phyloP scores from a whole-genome alignment of 306 rosid species.

The Abrus precatorius region DNA sequence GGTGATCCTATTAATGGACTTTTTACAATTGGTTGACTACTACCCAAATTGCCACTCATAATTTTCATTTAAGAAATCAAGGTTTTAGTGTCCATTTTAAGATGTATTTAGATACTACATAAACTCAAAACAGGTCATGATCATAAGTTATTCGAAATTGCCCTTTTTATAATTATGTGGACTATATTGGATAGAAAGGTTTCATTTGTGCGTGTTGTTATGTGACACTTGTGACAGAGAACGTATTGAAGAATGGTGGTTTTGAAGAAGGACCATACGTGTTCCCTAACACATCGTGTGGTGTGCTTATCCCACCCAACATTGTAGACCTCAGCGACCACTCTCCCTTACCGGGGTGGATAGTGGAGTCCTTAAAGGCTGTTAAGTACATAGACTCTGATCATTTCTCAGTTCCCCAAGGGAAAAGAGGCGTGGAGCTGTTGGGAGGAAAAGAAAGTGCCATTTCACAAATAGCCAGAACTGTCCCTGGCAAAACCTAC shows the following conservation, averaged over 20 bases:
- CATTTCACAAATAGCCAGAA: constrained; percentile 83
- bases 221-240: constrained; percentile 54
- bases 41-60: no score
- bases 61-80: background rate
- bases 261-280: constrained; percentile 89
- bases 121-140: no score
- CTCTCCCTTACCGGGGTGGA: constrained; percentile 94
- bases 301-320: constrained; percentile 91
- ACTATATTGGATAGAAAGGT: background rate
- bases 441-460: constrained; percentile 96
- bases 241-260: constrained; percentile 76
- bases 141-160: no score
- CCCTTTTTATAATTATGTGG: background rate
- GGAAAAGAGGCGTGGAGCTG: constrained; percentile 79
- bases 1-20: no score
- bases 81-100: background rate
- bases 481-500: constrained; percentile 73
- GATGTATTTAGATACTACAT: no score
- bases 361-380: constrained; percentile 93
- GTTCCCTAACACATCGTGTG: constrained; percentile 80
- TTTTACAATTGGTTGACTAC: no score
- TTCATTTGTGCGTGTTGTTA: background rate
- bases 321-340: constrained; percentile 75
- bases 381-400: constrained; percentile 83
- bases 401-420: constrained; percentile 84